Percentiles rank a stretch among this genome's conserved stretches.
These are phyloP conservation scores for Chondrus crispus DNA, from an alignment of 23 red algal species.

Conservation along the genomic window DNA sequence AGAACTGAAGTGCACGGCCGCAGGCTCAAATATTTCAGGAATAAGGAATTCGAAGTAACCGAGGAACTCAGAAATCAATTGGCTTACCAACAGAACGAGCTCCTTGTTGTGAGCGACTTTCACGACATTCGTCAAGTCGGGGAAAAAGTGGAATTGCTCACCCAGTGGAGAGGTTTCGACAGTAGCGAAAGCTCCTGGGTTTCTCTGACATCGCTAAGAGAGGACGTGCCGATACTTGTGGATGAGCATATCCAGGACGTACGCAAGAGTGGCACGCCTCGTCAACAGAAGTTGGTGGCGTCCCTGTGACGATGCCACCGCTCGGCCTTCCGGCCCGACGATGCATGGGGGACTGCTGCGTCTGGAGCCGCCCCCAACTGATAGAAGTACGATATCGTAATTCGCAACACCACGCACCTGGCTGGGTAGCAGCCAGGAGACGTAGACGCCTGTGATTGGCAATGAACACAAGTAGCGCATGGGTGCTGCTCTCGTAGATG, in stretches of 20 bases:
- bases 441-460: too few relatives aligned
- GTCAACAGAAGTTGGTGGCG: background rate
- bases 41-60: too few relatives aligned
- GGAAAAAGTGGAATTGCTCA: background rate
- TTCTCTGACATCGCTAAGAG: background rate
- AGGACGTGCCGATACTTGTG: background rate
- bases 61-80: background rate
- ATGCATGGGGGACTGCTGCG: too few relatives aligned
- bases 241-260: background rate
- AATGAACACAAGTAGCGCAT: too few relatives aligned
- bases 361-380: too few relatives aligned
- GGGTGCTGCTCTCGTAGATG: too few relatives aligned
- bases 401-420: too few relatives aligned
- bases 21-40: background rate
- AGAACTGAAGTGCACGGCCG: background rate
- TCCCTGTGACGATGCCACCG: too few relatives aligned
- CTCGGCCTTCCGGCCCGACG: too few relatives aligned
- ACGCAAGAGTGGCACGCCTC: background rate
- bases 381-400: too few relatives aligned
- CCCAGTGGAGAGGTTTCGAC: background rate
- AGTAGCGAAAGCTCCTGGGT: background rate
- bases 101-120: background rate
- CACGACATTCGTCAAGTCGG: background rate
- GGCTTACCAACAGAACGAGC: background rate
- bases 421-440: too few relatives aligned